These are phyloP conservation scores for Dactylellina haptotyla DNA, from an alignment of 2,329 filamentous ascomycete species.

Conservation along the genomic window DNA sequence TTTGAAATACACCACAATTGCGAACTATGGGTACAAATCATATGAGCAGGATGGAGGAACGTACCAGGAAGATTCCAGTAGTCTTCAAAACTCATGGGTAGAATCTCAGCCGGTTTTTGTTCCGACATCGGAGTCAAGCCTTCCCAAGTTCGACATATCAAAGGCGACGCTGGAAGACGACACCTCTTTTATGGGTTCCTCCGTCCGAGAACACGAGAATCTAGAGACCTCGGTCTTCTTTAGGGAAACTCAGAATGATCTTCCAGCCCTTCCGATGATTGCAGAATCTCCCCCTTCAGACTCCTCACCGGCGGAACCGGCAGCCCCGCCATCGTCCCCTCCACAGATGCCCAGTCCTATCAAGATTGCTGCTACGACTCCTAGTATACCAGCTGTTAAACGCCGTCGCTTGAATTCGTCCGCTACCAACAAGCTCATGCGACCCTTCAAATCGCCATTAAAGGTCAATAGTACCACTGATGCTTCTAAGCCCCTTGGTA, in stretches of 20 bases:
- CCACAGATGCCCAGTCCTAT: constrained; percentile 38
- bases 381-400: constrained; percentile 34
- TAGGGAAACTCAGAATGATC: neutral
- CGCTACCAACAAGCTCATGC: constrained; percentile 27
- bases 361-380: constrained; percentile 25
- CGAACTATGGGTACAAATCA: too few relatives aligned
- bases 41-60: neutral
- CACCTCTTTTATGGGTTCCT: neutral
- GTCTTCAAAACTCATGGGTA: neutral
- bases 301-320: constrained; percentile 14
- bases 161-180: constrained; percentile 14
- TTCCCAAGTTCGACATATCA: constrained; percentile 4
- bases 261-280: constrained; percentile 32
- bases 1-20: too few relatives aligned
- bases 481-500: constrained; percentile 5
- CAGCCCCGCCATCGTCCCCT: constrained; percentile 29
- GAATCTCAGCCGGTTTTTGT: constrained; percentile 12
- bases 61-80: neutral
- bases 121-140: constrained; percentile 39
- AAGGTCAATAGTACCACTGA: constrained; percentile 36
- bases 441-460: constrained; percentile 49
- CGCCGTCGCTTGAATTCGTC: constrained; percentile 49
- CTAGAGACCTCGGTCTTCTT: neutral
- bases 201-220: neutral
- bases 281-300: constrained; percentile 19